Evolutionary conservation across 2,329 filamentous ascomycete species (phyloP).

Genomic region (Aspergillus japonicus): DNA sequence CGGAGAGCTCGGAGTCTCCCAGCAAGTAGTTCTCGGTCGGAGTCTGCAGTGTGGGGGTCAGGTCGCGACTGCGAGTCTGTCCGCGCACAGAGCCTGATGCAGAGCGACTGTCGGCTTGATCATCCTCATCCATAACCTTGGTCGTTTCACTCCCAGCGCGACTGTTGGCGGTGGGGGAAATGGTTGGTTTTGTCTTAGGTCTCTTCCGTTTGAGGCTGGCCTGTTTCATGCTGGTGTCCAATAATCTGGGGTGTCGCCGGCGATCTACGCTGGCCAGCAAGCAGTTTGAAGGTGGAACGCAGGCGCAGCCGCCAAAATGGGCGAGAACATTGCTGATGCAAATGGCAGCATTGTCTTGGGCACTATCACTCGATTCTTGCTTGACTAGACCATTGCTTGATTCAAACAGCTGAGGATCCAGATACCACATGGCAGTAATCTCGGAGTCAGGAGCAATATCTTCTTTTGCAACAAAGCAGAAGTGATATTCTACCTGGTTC

Average conservation of each 20-base stretch:
- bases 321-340: conserved; percentile 50
- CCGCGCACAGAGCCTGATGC: conserved; percentile 57
- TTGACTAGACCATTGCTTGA: conserved; percentile 43
- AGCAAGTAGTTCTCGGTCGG: conserved; percentile 35
- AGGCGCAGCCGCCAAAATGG: conserved; percentile 52
- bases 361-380: conserved; percentile 40
- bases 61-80: conserved; percentile 59
- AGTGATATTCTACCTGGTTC: conserved; percentile 76
- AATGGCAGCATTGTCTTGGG: conserved; percentile 42
- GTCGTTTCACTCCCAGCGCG: conserved; percentile 60
- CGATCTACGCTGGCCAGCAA: conserved; percentile 46
- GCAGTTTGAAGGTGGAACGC: conserved; percentile 39
- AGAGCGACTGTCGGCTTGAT: conserved; percentile 56
- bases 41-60: conserved; percentile 57
- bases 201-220: conserved; percentile 50
- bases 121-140: conserved; percentile 55
- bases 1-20: conserved; percentile 55
- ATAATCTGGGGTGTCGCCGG: conserved; percentile 35
- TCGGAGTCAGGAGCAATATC: conserved; percentile 62
- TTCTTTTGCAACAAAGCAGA: conserved; percentile 85
- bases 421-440: conserved; percentile 51
- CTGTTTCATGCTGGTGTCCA: conserved; percentile 41
- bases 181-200: conserved; percentile 44
- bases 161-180: conserved; percentile 59
- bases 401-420: conserved; percentile 41